Evolutionary conservation across 352 stramenopile genomes (phyloP), one percentile per base, ranked within the genome.

Genomic region (Albugo laibachii): DNA sequence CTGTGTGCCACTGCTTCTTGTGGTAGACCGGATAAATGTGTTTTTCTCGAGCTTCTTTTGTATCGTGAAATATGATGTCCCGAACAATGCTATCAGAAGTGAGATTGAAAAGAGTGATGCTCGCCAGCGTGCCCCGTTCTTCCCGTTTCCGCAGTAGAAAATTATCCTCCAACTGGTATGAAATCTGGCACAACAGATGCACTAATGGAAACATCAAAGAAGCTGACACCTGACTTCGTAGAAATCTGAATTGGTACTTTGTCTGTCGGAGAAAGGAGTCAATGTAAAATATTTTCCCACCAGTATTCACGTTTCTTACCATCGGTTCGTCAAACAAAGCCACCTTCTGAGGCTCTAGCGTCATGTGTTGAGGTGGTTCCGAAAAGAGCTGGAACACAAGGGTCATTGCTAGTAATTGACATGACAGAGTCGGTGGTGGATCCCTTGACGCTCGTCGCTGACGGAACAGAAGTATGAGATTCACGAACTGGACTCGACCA

Each of bases 241-340:
- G 52, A 45, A 79, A 89, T 1, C 79, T 73, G 44, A 86, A 45
- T 42, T 88, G 71, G 19, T 92, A 88, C 53, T 92, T 92, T 11
- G 75, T 83, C 74, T 89, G 45, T 12, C 36, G 20, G 21, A 13
- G 24, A 47, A 54, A 36, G 19, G 14, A 15, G 31, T 35, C 42
- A 53, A 41, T 37, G 19, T 20, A 57, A n/a, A 65, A n/a, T n/a
- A n/a, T n/a, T 48, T 35, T 44, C 15, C 40, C 10, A 21, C 45
- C 38, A 51, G 21, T 41, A 41, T 52, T 27, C 20, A 49, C 19
- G 35, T 40, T 21, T 13, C 69, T 63, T 54, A 89, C 77, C 67
- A 89, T 59, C n/a, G 79, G 73, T 41, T 92, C 79, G 38, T 92
- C 79, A 45, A 88, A 85, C 63, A 87, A 79, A 19, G 86, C 68